Evolutionary conservation across 345 rosid species (phyloP).

Genomic region (Ceriops tagal): DNA sequence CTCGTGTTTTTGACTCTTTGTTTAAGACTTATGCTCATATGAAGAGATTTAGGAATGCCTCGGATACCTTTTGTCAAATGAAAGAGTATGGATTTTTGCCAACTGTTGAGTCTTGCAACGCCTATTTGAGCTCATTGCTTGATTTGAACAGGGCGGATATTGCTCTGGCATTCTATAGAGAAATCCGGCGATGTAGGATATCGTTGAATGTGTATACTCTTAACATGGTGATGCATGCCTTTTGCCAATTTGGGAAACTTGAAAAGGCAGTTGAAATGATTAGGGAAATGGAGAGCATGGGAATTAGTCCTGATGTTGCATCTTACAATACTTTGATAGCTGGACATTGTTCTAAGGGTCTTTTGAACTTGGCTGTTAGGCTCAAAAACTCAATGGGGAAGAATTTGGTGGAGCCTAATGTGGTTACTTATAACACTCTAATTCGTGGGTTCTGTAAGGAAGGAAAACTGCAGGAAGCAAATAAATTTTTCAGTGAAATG

Average conservation of each 20-base stretch:
- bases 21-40: conserved; percentile 63
- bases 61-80: conserved; percentile 54
- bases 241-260: conserved; percentile 58
- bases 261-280: conserved; percentile 60
- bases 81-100: conserved; percentile 69
- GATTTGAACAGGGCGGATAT: conserved; percentile 54
- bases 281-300: conserved; percentile 48
- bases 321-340: conserved; percentile 75
- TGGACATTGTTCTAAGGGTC: conserved; percentile 62
- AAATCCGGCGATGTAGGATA: conserved; percentile 64
- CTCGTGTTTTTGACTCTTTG: conserved; percentile 67
- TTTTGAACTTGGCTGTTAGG: conserved; percentile 56
- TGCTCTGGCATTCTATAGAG: conserved; percentile 54
- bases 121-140: conserved; percentile 67
- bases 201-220: conserved; percentile 70
- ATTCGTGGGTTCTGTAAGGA: conserved; percentile 64
- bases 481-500: conserved; percentile 57
- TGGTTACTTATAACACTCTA: conserved; percentile 62
- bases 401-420: conserved; percentile 50
- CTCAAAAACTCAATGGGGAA: conserved; percentile 55
- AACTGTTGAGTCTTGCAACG: conserved; percentile 69
- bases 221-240: conserved; percentile 61
- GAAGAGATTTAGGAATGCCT: conserved; percentile 71
- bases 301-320: conserved; percentile 43
- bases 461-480: conserved; percentile 58